A percentile compares a stretch with the other conserved stretches of the same genome.
These are phyloP conservation scores for Vigna nakashimae DNA, from an alignment of 306 rosid species.

Conservation along the genomic window DNA sequence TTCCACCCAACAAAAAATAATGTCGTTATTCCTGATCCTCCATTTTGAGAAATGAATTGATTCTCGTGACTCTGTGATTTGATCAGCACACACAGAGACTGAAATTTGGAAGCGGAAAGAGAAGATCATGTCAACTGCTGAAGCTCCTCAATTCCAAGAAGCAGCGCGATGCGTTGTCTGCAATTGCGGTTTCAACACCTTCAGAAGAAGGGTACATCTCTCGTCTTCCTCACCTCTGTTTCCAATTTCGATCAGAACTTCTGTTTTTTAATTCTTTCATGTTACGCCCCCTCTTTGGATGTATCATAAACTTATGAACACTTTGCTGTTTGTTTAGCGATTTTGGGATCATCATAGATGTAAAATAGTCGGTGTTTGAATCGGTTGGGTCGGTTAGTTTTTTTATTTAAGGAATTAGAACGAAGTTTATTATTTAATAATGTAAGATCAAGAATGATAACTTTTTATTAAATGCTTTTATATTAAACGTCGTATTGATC, in stretches of 20 bases:
- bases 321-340: constrained; percentile 13
- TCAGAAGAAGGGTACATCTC: constrained; percentile 80
- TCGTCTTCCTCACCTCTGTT: not conserved
- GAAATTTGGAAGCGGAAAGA: constrained; percentile 18
- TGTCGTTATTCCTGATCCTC: not conserved
- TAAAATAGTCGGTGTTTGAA: not conserved
- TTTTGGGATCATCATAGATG: constrained; percentile 16
- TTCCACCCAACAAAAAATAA: not conserved
- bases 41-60: constrained; percentile 32
- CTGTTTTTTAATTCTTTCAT: not conserved
- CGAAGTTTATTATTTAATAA: not conserved
- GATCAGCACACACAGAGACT: constrained; percentile 9
- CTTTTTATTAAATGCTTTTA: not conserved
- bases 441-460: not conserved
- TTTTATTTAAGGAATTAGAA: not conserved
- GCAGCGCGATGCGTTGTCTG: constrained; percentile 93
- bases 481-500: not conserved
- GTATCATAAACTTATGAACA: not conserved
- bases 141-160: constrained; percentile 90
- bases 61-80: constrained; percentile 20
- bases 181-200: constrained; percentile 94
- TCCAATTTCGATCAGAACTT: constrained; percentile 14
- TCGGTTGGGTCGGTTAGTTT: not conserved
- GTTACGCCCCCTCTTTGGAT: constrained; percentile 20
- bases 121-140: constrained; percentile 59